Percentiles rank a stretch among this genome's conserved stretches.
Evolutionary conservation across 345 rosid species (phyloP).

Genomic region (Eucalyptus sp.): DNA sequence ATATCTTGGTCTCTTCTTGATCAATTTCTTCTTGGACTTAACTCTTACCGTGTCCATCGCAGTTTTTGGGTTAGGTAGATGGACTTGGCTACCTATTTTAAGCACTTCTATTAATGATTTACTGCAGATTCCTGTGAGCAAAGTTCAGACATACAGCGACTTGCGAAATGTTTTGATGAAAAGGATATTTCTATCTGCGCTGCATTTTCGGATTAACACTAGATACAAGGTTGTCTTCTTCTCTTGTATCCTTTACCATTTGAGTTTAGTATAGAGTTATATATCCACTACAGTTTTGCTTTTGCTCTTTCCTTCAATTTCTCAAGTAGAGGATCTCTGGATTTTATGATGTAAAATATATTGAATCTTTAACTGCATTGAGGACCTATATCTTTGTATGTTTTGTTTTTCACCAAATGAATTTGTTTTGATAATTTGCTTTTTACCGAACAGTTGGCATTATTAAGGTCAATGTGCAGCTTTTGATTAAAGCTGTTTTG

Average conservation of each 20-base stretch:
- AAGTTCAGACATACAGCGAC: constrained; percentile 84
- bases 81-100: neutral
- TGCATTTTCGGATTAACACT: constrained; percentile 96
- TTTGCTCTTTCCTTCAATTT: neutral
- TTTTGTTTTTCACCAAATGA: neutral
- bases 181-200: constrained; percentile 94
- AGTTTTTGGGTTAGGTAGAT: neutral
- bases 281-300: neutral
- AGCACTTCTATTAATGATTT: neutral
- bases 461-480: neutral
- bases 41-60: neutral
- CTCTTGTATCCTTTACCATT: neutral
- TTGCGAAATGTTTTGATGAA: constrained; percentile 94
- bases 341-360: neutral
- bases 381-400: neutral
- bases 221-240: constrained; percentile 72
- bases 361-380: neutral
- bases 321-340: neutral
- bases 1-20: neutral
- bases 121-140: constrained; percentile 86
- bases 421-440: neutral
- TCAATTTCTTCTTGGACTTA: neutral
- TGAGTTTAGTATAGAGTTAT: neutral
- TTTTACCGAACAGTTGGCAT: neutral
- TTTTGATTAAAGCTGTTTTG: neutral